These are phyloP conservation scores for Paecilomyces fulvus DNA, from an alignment of 2,329 filamentous ascomycete species.

Conservation along the genomic window DNA sequence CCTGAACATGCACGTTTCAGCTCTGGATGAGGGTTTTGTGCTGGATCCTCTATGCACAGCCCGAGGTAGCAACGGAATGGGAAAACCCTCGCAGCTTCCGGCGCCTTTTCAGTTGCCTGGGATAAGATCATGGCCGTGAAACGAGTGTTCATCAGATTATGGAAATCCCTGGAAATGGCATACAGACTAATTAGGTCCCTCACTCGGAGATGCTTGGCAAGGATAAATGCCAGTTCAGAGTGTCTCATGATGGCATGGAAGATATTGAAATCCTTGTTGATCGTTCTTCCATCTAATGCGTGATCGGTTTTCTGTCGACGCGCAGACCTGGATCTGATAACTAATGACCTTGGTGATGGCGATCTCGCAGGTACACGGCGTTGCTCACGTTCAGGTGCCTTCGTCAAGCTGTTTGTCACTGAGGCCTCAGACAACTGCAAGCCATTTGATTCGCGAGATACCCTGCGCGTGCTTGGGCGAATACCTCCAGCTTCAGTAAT, in stretches of 20 bases:
- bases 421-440: neutral
- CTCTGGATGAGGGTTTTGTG: constrained; percentile 30
- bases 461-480: neutral
- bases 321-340: neutral
- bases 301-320: neutral
- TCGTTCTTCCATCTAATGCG: neutral
- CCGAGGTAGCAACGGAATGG: constrained; percentile 51
- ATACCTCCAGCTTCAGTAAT: neutral
- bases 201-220: constrained; percentile 48
- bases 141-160: constrained; percentile 51
- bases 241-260: constrained; percentile 9
- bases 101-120: constrained; percentile 47
- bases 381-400: neutral
- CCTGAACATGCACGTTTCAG: constrained; percentile 22
- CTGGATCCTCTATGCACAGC: constrained; percentile 54
- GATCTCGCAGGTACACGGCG: neutral
- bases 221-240: constrained; percentile 46
- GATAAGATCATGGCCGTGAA: constrained; percentile 51
- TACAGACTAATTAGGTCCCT: constrained; percentile 57
- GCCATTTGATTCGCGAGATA: neutral
- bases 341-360: neutral
- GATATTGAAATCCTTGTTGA: constrained; percentile 4
- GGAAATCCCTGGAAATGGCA: constrained; percentile 54
- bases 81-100: constrained; percentile 51
- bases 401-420: neutral